These are phyloP conservation scores for Arthrobotrys sinensis DNA, from an alignment of 2,329 filamentous ascomycete species.

Conservation along the genomic window DNA sequence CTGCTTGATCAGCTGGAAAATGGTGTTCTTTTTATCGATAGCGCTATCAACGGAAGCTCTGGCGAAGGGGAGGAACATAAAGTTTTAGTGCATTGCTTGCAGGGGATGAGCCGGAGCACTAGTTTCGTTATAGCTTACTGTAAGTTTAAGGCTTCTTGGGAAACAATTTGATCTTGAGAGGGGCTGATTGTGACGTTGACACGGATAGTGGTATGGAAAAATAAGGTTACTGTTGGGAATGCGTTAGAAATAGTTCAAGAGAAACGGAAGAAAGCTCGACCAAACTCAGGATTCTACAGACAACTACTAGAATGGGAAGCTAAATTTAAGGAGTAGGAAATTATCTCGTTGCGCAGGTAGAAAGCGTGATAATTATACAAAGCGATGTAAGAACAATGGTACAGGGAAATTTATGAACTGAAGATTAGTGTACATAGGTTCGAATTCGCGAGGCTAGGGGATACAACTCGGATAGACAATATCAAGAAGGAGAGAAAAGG, in stretches of 20 bases:
- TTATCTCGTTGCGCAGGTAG: background rate
- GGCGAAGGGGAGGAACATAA: conserved; percentile 1
- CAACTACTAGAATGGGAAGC: conserved; percentile 54
- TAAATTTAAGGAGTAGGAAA: conserved; percentile 23
- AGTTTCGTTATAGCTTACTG: conserved; percentile 58
- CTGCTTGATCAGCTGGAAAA: conserved; percentile 39
- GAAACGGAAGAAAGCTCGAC: conserved; percentile 52
- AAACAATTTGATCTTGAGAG: background rate
- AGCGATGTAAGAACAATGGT: background rate
- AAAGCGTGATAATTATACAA: too few relatives aligned
- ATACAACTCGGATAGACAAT: background rate
- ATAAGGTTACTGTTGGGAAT: conserved; percentile 34
- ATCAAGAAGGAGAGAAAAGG: background rate
- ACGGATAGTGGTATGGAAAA: conserved; percentile 51
- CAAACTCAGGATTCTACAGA: conserved; percentile 51
- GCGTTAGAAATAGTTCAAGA: conserved; percentile 48
- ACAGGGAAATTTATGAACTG: background rate
- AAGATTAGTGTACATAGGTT: conserved; percentile 1
- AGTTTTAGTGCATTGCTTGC: conserved; percentile 48
- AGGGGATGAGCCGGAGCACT: conserved; percentile 54
- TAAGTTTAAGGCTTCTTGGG: conserved; percentile 20
- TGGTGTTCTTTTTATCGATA: conserved; percentile 42
- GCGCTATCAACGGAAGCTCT: background rate
- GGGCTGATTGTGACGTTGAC: background rate
- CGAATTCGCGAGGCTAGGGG: background rate